phyloP scores from a whole-genome alignment of 2,329 filamentous ascomycete genomes.

The Nigrospora sphaerica region DNA sequence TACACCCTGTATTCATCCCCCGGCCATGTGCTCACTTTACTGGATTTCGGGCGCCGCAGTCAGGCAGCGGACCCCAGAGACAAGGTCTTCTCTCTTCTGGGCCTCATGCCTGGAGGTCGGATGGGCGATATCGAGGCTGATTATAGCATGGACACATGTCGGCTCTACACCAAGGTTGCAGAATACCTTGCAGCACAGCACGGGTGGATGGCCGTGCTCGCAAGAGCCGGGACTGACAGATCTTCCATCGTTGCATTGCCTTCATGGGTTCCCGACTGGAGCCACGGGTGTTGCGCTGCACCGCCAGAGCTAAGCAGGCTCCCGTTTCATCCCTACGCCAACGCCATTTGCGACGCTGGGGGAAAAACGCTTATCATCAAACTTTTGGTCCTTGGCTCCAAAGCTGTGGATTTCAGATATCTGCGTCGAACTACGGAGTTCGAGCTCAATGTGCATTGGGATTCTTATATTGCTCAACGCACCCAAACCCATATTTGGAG shows the following conservation, averaged over 20 bases:
- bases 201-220: constrained; percentile 1
- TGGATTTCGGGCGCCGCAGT: background rate
- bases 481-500: too few species aligned
- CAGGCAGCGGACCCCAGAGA: constrained; percentile 4
- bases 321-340: background rate
- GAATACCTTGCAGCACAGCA: background rate
- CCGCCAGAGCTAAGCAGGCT: background rate
- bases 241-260: background rate
- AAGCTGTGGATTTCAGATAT: too few species aligned
- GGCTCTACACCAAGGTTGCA: constrained; percentile 4
- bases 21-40: background rate
- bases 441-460: too few species aligned
- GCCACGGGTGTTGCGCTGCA: background rate
- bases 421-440: too few species aligned
- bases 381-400: background rate
- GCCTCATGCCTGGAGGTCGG: background rate
- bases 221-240: background rate
- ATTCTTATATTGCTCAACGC: too few species aligned
- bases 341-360: background rate
- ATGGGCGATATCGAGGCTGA: constrained; percentile 1
- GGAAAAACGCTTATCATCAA: background rate
- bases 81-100: constrained; percentile 7
- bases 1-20: background rate
- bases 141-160: constrained; percentile 1
- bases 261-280: constrained; percentile 8